phyloP scores from a whole-genome alignment of 768 basidiomycete species.

The Sporobolomyces phaffii region DNA sequence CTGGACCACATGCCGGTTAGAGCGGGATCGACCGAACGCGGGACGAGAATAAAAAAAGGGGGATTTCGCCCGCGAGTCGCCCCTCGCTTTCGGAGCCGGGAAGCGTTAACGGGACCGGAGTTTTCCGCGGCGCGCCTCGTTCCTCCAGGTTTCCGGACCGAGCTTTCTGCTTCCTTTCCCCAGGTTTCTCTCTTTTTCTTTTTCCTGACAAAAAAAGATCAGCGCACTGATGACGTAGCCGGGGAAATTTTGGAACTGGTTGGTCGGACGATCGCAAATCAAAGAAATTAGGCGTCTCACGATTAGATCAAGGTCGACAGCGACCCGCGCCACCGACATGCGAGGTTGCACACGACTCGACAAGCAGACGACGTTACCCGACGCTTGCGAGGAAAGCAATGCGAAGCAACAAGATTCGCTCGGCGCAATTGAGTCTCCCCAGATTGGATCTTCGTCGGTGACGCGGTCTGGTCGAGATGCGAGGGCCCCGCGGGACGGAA shows the following conservation, averaged over 20 bases:
- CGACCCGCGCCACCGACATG: neutral
- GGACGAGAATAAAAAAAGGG: too few species aligned
- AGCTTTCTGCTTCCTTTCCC: too few species aligned
- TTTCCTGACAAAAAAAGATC: too few species aligned
- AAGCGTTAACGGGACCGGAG: too few species aligned
- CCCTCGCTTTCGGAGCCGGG: constrained; percentile 5
- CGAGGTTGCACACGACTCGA: neutral
- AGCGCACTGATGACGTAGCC: neutral
- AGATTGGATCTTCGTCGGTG: neutral
- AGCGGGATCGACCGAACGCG: too few species aligned
- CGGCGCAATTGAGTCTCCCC: neutral
- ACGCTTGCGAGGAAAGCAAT: too few species aligned
- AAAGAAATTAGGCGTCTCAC: too few species aligned
- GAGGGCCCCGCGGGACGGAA: constrained; percentile 1
- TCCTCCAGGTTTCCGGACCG: too few species aligned
- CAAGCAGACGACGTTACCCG: too few species aligned
- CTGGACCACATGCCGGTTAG: too few species aligned
- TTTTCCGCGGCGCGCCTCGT: neutral
- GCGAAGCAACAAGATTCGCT: neutral
- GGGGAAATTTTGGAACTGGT: neutral
- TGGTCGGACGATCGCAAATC: neutral
- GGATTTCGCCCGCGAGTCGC: too few species aligned
- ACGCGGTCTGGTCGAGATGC: neutral
- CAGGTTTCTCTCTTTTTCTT: too few species aligned
- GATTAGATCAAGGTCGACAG: neutral